Percentiles rank a stretch among this genome's conserved stretches.
Evolutionary conservation across 805 yeast genomes (phyloP).

Genomic region (Candida piceae): DNA sequence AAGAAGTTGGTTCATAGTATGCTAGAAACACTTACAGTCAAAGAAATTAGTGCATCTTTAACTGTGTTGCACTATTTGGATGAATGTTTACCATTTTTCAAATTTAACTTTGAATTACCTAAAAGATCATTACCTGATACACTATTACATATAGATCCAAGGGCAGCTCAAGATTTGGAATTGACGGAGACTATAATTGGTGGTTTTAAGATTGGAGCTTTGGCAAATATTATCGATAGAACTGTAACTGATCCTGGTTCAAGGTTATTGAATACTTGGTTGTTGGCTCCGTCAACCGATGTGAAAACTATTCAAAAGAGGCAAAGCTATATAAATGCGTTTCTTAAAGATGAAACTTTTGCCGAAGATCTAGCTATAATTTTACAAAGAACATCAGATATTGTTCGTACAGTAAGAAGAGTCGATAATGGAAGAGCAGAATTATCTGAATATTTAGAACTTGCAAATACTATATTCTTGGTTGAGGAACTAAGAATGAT

Average conservation of each 20-base stretch:
- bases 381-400: conserved; percentile 47
- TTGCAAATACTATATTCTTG: conserved; percentile 23
- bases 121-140: conserved; percentile 45
- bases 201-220: conserved; percentile 58
- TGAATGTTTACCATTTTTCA: conserved; percentile 66
- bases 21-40: conserved; percentile 32
- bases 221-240: conserved; percentile 61
- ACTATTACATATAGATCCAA: conserved; percentile 71
- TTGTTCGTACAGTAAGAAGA: conserved; percentile 55
- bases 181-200: conserved; percentile 55
- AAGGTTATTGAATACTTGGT: conserved; percentile 74
- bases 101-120: conserved; percentile 65
- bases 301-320: conserved; percentile 50
- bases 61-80: conserved; percentile 62
- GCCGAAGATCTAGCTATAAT: conserved; percentile 30
- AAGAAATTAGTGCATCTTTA: conserved; percentile 58
- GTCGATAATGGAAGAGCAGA: conserved; percentile 38
- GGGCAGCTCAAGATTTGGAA: conserved; percentile 75
- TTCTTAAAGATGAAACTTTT: conserved; percentile 29
- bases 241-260: conserved; percentile 83
- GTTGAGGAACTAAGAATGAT: conserved; percentile 27
- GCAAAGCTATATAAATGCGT: conserved; percentile 44
- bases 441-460: conserved; percentile 24
- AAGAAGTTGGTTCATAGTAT: conserved; percentile 18
- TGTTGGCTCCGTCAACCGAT: conserved; percentile 71